Conservation (phyloP, 257 asterid genomes). For the Solanum sparsipilum region DNA sequence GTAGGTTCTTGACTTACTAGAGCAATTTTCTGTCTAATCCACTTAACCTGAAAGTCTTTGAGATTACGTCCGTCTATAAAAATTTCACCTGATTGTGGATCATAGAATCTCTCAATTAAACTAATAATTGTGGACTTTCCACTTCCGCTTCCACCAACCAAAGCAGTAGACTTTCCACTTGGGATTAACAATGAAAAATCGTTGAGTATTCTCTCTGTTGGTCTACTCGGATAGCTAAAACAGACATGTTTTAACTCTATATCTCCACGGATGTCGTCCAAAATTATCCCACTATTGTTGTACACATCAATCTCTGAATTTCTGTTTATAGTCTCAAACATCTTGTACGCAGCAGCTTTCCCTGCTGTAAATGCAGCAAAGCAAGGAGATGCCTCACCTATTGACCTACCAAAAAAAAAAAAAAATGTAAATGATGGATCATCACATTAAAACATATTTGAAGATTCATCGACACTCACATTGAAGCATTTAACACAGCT, state of each 20-base stretch:
- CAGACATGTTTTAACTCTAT: conserved; percentile 37
- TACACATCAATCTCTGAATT: conserved; percentile 51
- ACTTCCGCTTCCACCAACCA: conserved; percentile 82
- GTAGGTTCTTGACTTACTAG: conserved; percentile 85
- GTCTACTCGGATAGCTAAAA: conserved; percentile 58
- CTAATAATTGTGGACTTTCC: conserved; percentile 72
- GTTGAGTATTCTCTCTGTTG: conserved; percentile 46
- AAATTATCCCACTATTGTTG: conserved; percentile 28
- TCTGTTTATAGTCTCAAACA: conserved; percentile 54
- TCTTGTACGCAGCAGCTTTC: conserved; percentile 64
- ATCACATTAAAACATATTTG: neutral
- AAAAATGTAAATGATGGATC: neutral
- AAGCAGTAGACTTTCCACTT: conserved; percentile 50
- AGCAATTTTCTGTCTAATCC: conserved; percentile 64
- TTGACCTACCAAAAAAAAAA: conserved; percentile 26
- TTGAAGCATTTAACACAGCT: conserved; percentile 54
- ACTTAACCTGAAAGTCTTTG: conserved; percentile 49
- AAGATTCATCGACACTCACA: conserved; percentile 22
- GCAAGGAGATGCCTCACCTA: conserved; percentile 68
- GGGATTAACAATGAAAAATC: conserved; percentile 49
- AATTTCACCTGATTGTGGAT: conserved; percentile 57
- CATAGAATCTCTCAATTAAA: conserved; percentile 68
- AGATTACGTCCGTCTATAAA: conserved; percentile 49
- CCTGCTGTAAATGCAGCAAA: conserved; percentile 62
- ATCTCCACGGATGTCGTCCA: conserved; percentile 50